Evolutionary conservation across 306 rosid genomes (phyloP), one percentile per base, ranked within the genome.

Genomic region (Comarum palustre): DNA sequence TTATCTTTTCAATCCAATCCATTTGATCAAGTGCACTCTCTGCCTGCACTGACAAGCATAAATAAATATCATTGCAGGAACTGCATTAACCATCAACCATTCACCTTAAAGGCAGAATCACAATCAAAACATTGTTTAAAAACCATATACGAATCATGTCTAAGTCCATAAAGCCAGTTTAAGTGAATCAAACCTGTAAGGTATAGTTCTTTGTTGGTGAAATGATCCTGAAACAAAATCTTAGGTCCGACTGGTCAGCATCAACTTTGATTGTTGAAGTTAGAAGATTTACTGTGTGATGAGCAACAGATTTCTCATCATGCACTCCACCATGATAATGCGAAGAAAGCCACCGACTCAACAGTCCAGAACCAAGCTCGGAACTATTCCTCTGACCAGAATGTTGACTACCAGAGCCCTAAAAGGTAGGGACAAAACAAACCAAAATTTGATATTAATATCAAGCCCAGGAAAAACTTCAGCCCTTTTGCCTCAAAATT

Each of bases 1-100:
- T 95, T 81, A 95, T 95, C 89, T 95, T 95, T 81, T 95, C 99
- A 77, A 95, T 95, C 99, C 99, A 95, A 83, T 95, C 99, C 97
- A 92, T 92, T 88, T 95, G 99, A 81, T 95, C 99, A 74, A 95
- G 74, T 0, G 99, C 99, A 84, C 99, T 95, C 86, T 95, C 99
- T 88, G 99, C 99, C 99, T 95, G 97, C 93, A 88, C 87, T 86
- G 86, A 92, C 93, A 88, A 85, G 86, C 84, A 85, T 54, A 87
- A 88, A 84, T 79, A 78, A 76, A 75, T 62, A 80, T 73, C 73
- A 75, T 62, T 82, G 78, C 57, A 80, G 81, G 87, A 83, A 69
- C 80, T 75, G 70, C 45, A 31, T 52, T 66, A 67, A 71, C 62
- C 59, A 77, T 16, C 41, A 45, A 79, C 73, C 9, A 47, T 71